Percentiles rank a stretch among this genome's conserved stretches.
Conservation (phyloP, 2,329 filamentous ascomycete species). For the Leptographium procerum region DNA sequence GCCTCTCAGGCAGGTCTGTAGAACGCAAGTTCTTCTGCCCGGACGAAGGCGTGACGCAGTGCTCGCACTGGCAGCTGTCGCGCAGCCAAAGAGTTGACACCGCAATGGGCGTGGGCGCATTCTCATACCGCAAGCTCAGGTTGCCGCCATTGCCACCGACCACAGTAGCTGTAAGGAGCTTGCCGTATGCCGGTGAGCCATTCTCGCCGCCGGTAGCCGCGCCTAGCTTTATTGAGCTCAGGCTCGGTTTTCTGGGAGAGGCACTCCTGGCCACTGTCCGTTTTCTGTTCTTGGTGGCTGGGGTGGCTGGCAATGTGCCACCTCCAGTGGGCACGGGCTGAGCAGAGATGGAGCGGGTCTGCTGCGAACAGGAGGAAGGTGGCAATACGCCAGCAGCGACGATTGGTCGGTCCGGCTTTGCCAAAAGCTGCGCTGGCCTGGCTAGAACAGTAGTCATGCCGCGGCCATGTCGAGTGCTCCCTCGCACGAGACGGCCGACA, state of each 20-base stretch:
- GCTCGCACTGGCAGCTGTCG: constrained; percentile 46
- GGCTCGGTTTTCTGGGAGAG: not conserved
- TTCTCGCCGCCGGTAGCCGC: not conserved
- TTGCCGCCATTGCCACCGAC: too few relatives aligned
- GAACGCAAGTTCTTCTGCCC: constrained; percentile 55
- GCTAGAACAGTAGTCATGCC: not conserved
- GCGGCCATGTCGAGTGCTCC: not conserved
- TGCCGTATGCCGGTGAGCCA: not conserved
- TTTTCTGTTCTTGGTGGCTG: not conserved
- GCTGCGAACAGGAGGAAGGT: not conserved
- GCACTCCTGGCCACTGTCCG: not conserved
- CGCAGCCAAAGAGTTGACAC: constrained; percentile 29
- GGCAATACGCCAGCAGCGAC: not conserved
- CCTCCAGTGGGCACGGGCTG: not conserved
- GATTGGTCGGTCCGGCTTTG: not conserved
- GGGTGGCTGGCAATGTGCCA: not conserved
- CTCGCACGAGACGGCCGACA: not conserved
- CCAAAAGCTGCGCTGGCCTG: not conserved
- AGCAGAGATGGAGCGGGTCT: not conserved
- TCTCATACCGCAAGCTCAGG: not conserved
- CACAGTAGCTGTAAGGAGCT: not conserved
- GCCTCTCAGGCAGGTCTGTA: constrained; percentile 42
- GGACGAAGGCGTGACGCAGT: constrained; percentile 46
- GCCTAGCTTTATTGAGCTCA: not conserved
- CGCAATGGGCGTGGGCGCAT: not conserved